Conservation (phyloP, 2,329 filamentous ascomycete genomes). For the Fusarium sp. region DNA sequence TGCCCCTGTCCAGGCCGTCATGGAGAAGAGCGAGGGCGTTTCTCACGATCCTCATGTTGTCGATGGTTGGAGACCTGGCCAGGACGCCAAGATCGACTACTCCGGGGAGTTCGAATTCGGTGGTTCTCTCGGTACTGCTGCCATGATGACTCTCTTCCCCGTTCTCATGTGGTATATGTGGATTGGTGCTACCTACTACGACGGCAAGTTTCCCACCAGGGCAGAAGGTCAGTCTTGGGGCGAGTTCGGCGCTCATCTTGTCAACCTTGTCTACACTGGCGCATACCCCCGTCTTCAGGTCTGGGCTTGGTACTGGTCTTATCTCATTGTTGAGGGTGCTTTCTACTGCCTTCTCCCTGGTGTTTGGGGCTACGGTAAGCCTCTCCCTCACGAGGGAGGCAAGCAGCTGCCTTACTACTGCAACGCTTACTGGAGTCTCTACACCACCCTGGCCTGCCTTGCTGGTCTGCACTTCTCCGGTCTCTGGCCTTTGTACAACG, state of each 20-base stretch:
- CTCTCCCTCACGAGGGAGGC: slow-evolving; percentile 82
- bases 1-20: slow-evolving; percentile 18
- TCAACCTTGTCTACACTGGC: slow-evolving; percentile 79
- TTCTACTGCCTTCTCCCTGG: slow-evolving; percentile 90
- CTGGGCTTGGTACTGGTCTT: slow-evolving; percentile 95
- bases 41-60: slow-evolving; percentile 44
- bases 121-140: slow-evolving; percentile 80
- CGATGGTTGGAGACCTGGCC: slow-evolving; percentile 70
- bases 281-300: slow-evolving; percentile 86
- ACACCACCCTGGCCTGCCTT: slow-evolving; percentile 81
- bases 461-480: slow-evolving; percentile 83
- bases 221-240: slow-evolving; percentile 72
- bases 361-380: slow-evolving; percentile 88
- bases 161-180: slow-evolving; percentile 99
- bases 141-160: slow-evolving; percentile 96
- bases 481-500: slow-evolving; percentile 87
- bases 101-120: slow-evolving; percentile 84
- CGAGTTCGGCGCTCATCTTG: slow-evolving; percentile 80
- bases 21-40: slow-evolving; percentile 39
- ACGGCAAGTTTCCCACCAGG: slow-evolving; percentile 81
- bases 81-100: slow-evolving; percentile 72
- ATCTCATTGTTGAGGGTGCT: slow-evolving; percentile 85
- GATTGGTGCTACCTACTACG: slow-evolving; percentile 93
- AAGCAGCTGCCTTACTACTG: slow-evolving; percentile 95
- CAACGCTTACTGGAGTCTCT: slow-evolving; percentile 88